Base-by-base conservation (phyloP, 2,329 filamentous ascomycete genomes). In the Penicillium concentricum region DNA sequence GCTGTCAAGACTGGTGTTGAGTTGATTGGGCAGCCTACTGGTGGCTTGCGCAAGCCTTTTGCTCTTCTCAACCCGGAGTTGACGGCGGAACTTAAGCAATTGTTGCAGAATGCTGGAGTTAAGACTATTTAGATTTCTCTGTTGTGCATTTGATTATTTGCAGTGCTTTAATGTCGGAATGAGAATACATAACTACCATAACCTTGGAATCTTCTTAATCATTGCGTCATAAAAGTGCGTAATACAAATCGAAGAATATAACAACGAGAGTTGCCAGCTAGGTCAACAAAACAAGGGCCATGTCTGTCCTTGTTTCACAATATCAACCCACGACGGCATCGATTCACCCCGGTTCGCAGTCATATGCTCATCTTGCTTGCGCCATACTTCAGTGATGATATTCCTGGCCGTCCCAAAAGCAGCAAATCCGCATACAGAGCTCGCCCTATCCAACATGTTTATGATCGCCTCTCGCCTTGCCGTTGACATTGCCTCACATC, bases 1-100 rank as follows among this genome's bases (percentile, higher is more conserved):
- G 78, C 77, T 7, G 74, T 81, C 9, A 82, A 82, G 73, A 81
- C 80, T 0, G 80, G 75, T 0, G 76, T 82, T 66, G 79, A 82
- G 64, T 55, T 82, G 47, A 72, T 72, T 30, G 79, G 79, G 0
- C 74, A 73, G 64, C 66, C 69, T 41, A 81, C 80, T 0, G 80
- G 80, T 18, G 80, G 79, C 4, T 39, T 81, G 58, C 70, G 80
- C 54, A 82, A 80, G 71, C 80, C 80, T 0, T 82, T 82, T 65
- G 65, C 69, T 12, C 60, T 82, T 46, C 62, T 78, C 15, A 64
- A 66, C 24, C 67, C 63, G 2, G 69, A 73, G 28, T 43, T 67
- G 52, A 65, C 61, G 58, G 66, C 62, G 2, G 74, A 79, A 64
- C 56, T 80, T 24, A 73, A 71, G 55, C 59, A 55, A 13, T 44